Percentiles rank a stretch among this genome's conserved stretches.
Evolutionary conservation across 2,329 filamentous ascomycete species (phyloP).

Genomic region (Ophiosphaerella narmari): DNA sequence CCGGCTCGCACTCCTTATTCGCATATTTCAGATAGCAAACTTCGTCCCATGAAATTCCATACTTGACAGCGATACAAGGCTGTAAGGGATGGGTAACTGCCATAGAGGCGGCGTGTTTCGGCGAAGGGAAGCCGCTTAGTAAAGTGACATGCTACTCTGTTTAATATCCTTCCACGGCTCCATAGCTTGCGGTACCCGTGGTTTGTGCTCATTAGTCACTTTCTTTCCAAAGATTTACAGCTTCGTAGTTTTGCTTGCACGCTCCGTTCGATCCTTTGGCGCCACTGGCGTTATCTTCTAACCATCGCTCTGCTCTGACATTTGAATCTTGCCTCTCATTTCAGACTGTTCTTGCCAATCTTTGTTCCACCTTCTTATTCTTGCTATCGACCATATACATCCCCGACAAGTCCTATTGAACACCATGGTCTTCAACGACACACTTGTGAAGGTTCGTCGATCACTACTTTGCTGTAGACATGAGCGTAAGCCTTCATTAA

Average conservation of each 20-base stretch:
- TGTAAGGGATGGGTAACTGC: conserved; percentile 38
- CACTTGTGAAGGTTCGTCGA: conserved; percentile 24
- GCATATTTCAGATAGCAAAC: background rate
- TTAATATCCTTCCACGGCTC: conserved; percentile 1
- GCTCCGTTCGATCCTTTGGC: conserved; percentile 1
- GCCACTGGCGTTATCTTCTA: background rate
- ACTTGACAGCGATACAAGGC: conserved; percentile 24
- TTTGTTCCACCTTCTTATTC: background rate
- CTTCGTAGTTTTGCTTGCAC: background rate
- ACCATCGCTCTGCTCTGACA: background rate
- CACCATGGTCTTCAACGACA: conserved; percentile 29
- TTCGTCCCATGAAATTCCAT: conserved; percentile 32
- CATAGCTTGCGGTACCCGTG: conserved; percentile 5
- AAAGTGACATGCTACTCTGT: conserved; percentile 21
- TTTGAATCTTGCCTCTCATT: conserved; percentile 4
- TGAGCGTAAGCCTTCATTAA: conserved; percentile 23
- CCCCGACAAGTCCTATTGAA: background rate
- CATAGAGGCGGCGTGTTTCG: conserved; percentile 14
- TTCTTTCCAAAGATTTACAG: background rate
- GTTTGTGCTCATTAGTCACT: background rate
- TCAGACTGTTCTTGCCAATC: conserved; percentile 4
- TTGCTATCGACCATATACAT: background rate
- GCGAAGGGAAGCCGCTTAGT: conserved; percentile 26
- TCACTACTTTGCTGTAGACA: conserved; percentile 33
- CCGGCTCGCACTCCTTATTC: background rate